Conservation (phyloP, 208 protist genomes). For the Spongospora subterranea region DNA sequence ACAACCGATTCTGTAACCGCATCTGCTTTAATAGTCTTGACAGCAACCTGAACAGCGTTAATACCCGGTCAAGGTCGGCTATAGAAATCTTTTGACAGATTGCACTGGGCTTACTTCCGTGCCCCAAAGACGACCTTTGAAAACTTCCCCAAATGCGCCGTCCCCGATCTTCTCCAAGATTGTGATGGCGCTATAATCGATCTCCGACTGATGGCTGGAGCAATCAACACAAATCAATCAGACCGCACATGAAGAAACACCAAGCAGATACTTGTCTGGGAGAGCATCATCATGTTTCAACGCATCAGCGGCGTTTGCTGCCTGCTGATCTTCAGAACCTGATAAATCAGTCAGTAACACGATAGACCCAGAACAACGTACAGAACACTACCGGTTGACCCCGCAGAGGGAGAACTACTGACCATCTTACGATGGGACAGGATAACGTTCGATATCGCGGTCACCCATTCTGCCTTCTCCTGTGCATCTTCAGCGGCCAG, state of each 20-base stretch:
- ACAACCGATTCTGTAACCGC: not conserved
- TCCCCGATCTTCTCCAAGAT: constrained; percentile 54
- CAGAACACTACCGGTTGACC: not conserved
- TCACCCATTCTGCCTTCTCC: not conserved
- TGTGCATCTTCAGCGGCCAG: constrained; percentile 49
- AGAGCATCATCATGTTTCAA: not conserved
- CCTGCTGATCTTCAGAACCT: too few relatives aligned
- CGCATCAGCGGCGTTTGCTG: not conserved
- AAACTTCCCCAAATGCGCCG: constrained; percentile 45
- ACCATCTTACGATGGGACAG: not conserved
- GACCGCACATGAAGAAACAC: not conserved
- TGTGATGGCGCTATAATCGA: constrained; percentile 13
- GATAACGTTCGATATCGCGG: not conserved
- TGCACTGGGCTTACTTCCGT: not conserved
- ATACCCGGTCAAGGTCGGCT: not conserved
- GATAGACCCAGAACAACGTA: not conserved
- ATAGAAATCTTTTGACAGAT: not conserved
- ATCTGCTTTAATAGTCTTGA: constrained; percentile 45
- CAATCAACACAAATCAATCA: not conserved
- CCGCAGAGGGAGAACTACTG: not conserved
- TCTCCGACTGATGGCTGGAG: constrained; percentile 14
- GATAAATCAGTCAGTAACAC: not conserved
- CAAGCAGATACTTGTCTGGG: not conserved
- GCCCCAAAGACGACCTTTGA: constrained; percentile 30
- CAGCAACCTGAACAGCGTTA: not conserved